phyloP scores from a whole-genome alignment of 768 basidiomycete genomes.

The Lactarius vividus region DNA sequence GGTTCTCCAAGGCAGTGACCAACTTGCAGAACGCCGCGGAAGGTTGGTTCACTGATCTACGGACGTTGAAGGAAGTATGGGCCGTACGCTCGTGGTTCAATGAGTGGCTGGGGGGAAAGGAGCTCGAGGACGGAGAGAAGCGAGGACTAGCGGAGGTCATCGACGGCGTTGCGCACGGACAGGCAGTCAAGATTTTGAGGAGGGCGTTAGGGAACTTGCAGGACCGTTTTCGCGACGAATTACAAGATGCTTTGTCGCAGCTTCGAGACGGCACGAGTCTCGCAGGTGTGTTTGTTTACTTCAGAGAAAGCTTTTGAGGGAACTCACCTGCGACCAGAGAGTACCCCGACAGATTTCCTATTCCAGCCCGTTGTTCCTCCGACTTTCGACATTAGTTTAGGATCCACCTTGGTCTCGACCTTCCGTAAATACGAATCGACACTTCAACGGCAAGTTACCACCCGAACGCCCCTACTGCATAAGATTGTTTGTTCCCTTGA shows the following conservation, averaged over 20 bases:
- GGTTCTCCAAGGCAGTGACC: conserved; percentile 57
- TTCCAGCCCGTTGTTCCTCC: conserved; percentile 54
- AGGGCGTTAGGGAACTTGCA: conserved; percentile 43
- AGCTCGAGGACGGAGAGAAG: conserved; percentile 51
- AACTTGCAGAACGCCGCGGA: conserved; percentile 46
- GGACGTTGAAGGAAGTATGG: conserved; percentile 70
- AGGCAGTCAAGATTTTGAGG: conserved; percentile 61
- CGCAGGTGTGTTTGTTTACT: conserved; percentile 31
- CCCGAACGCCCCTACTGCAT: conserved; percentile 62
- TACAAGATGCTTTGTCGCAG: conserved; percentile 41
- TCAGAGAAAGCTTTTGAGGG: conserved; percentile 6
- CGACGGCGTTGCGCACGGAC: conserved; percentile 52
- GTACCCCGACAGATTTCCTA: conserved; percentile 51
- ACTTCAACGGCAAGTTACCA: conserved; percentile 60
- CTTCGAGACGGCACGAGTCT: conserved; percentile 33
- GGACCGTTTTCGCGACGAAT: conserved; percentile 43
- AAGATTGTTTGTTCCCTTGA: conserved; percentile 58
- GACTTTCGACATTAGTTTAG: conserved; percentile 40
- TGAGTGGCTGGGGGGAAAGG: conserved; percentile 42
- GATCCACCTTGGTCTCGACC: conserved; percentile 40
- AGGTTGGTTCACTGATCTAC: conserved; percentile 58
- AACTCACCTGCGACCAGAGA: conserved; percentile 39
- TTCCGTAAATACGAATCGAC: conserved; percentile 63
- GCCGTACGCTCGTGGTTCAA: conserved; percentile 52
- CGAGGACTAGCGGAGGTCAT: conserved; percentile 43